Conservation (phyloP, 768 basidiomycete species). For the Suillus subaureus region DNA sequence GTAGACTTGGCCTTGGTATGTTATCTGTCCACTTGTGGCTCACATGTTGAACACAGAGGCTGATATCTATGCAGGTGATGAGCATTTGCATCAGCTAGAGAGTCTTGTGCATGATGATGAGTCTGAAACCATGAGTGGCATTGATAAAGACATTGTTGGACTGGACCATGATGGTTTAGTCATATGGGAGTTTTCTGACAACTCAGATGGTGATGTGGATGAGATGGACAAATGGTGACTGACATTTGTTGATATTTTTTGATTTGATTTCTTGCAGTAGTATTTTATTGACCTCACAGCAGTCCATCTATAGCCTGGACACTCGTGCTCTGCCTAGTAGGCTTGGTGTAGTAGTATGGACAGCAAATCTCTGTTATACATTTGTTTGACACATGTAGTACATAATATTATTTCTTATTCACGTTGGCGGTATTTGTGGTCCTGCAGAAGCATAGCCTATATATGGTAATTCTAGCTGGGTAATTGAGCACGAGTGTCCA, state of each 20-base stretch:
- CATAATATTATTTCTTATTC: not conserved
- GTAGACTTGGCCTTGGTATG: not conserved
- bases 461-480: not conserved
- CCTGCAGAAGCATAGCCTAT: not conserved
- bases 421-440: no score
- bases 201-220: not conserved
- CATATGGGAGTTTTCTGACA: not conserved
- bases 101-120: not conserved
- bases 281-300: no score
- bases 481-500: no score
- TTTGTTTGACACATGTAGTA: not conserved
- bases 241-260: no score
- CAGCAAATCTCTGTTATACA: no score
- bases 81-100: not conserved
- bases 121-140: not conserved
- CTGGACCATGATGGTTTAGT: slow-evolving; percentile 3
- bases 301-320: no score
- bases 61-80: not conserved
- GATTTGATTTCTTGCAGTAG: no score
- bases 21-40: no score
- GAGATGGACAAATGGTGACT: not conserved
- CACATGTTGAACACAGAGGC: no score
- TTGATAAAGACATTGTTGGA: not conserved
- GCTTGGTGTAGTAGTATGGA: no score
- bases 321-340: no score